Evolutionary conservation across 164 flowering plant genomes (phyloP).

Genomic region (Aristolochia fimbriata): DNA sequence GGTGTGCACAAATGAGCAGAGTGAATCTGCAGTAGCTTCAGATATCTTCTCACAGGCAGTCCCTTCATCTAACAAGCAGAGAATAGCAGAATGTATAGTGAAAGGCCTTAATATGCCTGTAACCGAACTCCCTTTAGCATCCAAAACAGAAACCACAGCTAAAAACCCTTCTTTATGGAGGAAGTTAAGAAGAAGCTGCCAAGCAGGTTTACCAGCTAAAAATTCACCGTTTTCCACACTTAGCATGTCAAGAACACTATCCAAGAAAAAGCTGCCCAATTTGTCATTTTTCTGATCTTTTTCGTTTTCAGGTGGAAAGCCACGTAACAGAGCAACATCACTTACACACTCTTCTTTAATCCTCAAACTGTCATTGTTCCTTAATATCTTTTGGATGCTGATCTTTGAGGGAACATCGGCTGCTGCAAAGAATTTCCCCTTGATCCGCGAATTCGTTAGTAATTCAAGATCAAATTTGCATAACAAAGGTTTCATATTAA

Average conservation of each 20-base stretch:
- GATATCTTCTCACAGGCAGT: constrained; percentile 1
- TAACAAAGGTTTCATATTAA: constrained; percentile 53
- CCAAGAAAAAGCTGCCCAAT: constrained; percentile 32
- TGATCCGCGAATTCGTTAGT: neutral
- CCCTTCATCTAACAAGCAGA: constrained; percentile 26
- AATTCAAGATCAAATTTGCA: constrained; percentile 67
- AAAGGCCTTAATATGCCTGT: constrained; percentile 68
- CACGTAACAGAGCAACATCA: constrained; percentile 37
- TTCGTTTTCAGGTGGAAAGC: constrained; percentile 12
- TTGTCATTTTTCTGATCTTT: constrained; percentile 15
- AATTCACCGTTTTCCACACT: constrained; percentile 26
- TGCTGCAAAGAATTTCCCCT: constrained; percentile 13
- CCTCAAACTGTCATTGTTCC: constrained; percentile 18
- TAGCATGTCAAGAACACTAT: constrained; percentile 52
- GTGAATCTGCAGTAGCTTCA: constrained; percentile 8
- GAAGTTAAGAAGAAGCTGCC: constrained; percentile 69
- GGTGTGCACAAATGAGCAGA: constrained; percentile 5
- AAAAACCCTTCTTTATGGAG: constrained; percentile 39
- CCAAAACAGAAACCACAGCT: constrained; percentile 48
- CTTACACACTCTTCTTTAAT: constrained; percentile 10
- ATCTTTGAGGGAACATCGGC: constrained; percentile 23
- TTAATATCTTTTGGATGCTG: constrained; percentile 38
- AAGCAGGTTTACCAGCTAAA: constrained; percentile 37
- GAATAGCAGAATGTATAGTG: constrained; percentile 49
- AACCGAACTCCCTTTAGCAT: constrained; percentile 25